These are phyloP conservation scores for Rhizoclosmatium globosum DNA, from an alignment of 192 early-diverging fungal species.

Conservation along the genomic window DNA sequence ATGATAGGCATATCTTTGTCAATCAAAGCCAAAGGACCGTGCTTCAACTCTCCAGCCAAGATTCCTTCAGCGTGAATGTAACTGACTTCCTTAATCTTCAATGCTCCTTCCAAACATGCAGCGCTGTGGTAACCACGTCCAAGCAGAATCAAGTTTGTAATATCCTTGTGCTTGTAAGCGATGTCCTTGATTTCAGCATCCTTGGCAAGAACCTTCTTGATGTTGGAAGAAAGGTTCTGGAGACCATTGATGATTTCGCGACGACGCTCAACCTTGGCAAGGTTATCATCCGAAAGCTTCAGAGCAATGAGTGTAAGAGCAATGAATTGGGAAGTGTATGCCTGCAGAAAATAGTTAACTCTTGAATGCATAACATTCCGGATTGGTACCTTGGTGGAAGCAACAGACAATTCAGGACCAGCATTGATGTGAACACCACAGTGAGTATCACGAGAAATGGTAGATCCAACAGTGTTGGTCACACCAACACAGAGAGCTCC, in stretches of 20 bases:
- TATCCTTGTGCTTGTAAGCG: constrained; percentile 49
- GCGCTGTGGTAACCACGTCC: constrained; percentile 69
- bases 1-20: constrained; percentile 72
- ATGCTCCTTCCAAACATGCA: constrained; percentile 66
- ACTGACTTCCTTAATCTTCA: constrained; percentile 72
- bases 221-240: constrained; percentile 56
- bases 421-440: constrained; percentile 76
- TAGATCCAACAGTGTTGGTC: constrained; percentile 70
- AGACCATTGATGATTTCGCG: constrained; percentile 66
- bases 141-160: constrained; percentile 59
- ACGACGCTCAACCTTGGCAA: constrained; percentile 51
- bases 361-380: background rate
- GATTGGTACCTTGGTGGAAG: constrained; percentile 63
- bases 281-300: constrained; percentile 67
- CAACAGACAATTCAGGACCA: constrained; percentile 69
- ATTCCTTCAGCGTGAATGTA: constrained; percentile 73
- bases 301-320: constrained; percentile 67
- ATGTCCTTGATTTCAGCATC: constrained; percentile 59
- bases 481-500: constrained; percentile 71
- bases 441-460: constrained; percentile 70
- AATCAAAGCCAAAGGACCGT: constrained; percentile 67
- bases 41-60: constrained; percentile 70
- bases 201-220: constrained; percentile 60
- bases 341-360: constrained; percentile 40
- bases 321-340: constrained; percentile 71